Conservation (phyloP, 768 basidiomycete species). For the Dioszegia aurantiaca region DNA sequence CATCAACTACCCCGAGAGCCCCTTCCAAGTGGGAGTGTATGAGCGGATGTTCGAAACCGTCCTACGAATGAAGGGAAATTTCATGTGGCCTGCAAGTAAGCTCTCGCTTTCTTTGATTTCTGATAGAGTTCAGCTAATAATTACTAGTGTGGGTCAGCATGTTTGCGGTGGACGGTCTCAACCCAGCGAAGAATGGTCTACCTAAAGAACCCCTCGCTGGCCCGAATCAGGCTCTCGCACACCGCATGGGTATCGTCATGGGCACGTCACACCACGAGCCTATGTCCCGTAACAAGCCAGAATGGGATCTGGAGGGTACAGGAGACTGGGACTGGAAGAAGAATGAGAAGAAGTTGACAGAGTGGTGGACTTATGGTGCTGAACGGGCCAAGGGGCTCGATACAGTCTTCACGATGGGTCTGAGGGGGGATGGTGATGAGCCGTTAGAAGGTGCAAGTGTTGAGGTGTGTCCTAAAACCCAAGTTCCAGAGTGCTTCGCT, state of each 20-base stretch:
- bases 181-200: constrained; percentile 19
- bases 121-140: not conserved
- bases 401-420: constrained; percentile 63
- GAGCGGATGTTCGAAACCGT: constrained; percentile 60
- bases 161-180: constrained; percentile 27
- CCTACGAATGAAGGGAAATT: constrained; percentile 66
- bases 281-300: constrained; percentile 68
- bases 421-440: constrained; percentile 61
- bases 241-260: constrained; percentile 68
- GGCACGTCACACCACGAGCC: constrained; percentile 72
- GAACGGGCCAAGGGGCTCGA: constrained; percentile 63
- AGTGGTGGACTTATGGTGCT: constrained; percentile 64
- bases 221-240: constrained; percentile 63
- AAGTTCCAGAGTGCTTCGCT: no score
- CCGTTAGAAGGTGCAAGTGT: constrained; percentile 44
- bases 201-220: constrained; percentile 53
- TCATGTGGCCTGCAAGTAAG: constrained; percentile 63
- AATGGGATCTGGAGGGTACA: constrained; percentile 61
- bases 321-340: constrained; percentile 66
- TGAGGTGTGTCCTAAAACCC: constrained; percentile 22
- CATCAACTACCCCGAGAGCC: constrained; percentile 61
- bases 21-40: constrained; percentile 58
- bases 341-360: constrained; percentile 57
- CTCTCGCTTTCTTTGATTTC: not conserved
- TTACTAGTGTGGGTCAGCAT: constrained; percentile 28